These are phyloP conservation scores for Dichotomocladium elegans DNA, from an alignment of 371 early-diverging fungal species.

Conservation along the genomic window DNA sequence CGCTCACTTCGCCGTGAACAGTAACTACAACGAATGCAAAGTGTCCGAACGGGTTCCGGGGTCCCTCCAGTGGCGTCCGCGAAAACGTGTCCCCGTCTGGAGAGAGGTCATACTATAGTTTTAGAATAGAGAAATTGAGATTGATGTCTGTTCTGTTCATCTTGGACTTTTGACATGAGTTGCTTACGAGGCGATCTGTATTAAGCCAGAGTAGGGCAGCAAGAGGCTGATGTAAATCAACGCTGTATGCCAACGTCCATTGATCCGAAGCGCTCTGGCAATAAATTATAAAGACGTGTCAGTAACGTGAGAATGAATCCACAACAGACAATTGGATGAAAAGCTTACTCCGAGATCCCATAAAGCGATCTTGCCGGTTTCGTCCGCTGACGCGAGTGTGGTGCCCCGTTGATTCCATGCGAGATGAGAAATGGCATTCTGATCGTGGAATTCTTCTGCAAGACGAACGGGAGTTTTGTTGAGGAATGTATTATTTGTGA, in stretches of 20 bases:
- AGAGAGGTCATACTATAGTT: constrained; percentile 12
- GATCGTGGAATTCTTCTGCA: constrained; percentile 33
- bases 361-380: constrained; percentile 37
- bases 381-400: constrained; percentile 38
- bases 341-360: constrained; percentile 37
- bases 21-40: constrained; percentile 37
- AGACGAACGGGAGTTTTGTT: constrained; percentile 23
- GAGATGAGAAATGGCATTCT: constrained; percentile 36
- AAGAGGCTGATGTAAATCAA: constrained; percentile 36
- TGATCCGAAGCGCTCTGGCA: constrained; percentile 27
- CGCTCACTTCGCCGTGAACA: constrained; percentile 38
- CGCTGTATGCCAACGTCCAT: constrained; percentile 27
- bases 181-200: constrained; percentile 33
- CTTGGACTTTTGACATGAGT: not conserved
- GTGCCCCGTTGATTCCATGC: constrained; percentile 45
- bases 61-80: constrained; percentile 18
- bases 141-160: not conserved
- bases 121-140: not conserved
- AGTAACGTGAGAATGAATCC: not conserved
- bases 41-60: constrained; percentile 44
- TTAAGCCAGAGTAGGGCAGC: constrained; percentile 44
- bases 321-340: not conserved
- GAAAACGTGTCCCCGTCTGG: constrained; percentile 8
- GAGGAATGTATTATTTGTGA: constrained; percentile 1
- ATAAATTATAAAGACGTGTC: no score